Conservation (phyloP, 306 rosid genomes). For the Pyrus communis region DNA sequence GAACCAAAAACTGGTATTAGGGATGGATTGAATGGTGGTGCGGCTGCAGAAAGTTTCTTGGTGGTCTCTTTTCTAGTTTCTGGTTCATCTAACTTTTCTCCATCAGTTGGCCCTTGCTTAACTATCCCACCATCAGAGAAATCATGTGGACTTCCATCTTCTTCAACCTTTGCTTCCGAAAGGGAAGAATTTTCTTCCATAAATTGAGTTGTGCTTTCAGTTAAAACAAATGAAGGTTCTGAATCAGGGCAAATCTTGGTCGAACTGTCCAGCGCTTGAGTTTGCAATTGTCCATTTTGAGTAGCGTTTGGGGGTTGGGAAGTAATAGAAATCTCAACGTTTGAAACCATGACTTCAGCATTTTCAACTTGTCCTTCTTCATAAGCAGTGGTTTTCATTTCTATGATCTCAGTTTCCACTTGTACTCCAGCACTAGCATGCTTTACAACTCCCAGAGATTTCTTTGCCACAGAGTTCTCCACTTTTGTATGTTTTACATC, state of each 20-base stretch:
- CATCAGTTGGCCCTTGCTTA: constrained; percentile 36
- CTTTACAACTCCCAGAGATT: constrained; percentile 24
- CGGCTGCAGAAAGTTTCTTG: constrained; percentile 95
- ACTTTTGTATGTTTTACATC: constrained; percentile 22
- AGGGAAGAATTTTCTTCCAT: constrained; percentile 21
- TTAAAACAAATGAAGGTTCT: constrained; percentile 15
- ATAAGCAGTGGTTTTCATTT: constrained; percentile 17
- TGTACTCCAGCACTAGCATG: constrained; percentile 20
- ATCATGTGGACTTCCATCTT: constrained; percentile 33
- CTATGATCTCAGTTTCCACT: constrained; percentile 27
- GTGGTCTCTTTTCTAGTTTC: constrained; percentile 74
- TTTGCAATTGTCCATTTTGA: constrained; percentile 24
- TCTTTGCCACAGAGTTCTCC: constrained; percentile 13
- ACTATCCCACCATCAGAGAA: constrained; percentile 10
- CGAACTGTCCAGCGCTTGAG: constrained; percentile 23
- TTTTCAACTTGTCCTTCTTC: constrained; percentile 33
- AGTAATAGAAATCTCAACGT: constrained; percentile 34
- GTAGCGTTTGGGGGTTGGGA: constrained; percentile 2
- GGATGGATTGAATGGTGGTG: constrained; percentile 92
- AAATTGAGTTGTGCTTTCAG: constrained; percentile 26
- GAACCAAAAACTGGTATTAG: constrained; percentile 76
- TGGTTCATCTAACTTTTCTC: constrained; percentile 59
- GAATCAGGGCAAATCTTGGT: constrained; percentile 20
- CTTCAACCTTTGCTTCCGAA: constrained; percentile 17
- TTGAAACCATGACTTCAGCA: constrained; percentile 15